Evolutionary conservation across 148 eudicot species (phyloP), one percentile per base, ranked within the genome.

Genomic region (Arbutus unedo): DNA sequence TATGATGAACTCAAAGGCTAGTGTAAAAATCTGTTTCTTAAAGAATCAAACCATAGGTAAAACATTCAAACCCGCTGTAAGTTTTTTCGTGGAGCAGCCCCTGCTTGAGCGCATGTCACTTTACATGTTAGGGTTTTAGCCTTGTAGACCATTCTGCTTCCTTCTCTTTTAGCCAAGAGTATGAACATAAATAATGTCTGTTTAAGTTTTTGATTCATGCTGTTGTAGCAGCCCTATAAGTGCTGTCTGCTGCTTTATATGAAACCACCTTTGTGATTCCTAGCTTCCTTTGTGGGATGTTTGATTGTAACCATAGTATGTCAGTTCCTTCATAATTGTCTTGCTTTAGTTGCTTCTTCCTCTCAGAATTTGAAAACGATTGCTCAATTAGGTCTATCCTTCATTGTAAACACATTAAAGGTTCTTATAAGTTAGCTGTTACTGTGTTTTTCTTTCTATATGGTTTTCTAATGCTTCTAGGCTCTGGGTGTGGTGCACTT

Each of bases 401-500:
- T 77, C 48, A 8, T 77, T 55, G 21, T 25, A 76, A 76, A 5
- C 45, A 31, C 6, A 76, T 23, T 75, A 49, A 47, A 14, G 41
- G 78, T n/a, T 72, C 76, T 51, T 74, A 49, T 38, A 76, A 25
- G 59, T 14, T 51, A 1, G 47, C 47, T 3, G 9, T 64, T 55
- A 19, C 19, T 54, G 64, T 23, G 2, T 21, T 77, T 38, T 43
- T 43, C 8, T 7, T 55, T 41, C 57, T 53, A 4, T 76, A 15
- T 15, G 15, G 25, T 38, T 16, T 31, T 77, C 49, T 55, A 77
- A 77, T 55, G n/a, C 55, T 70, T 43, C 48, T 54, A 15, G 25
- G 18, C 44, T 80, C 21, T 81, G 10, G 44, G 18, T 72, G 78
- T 51, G 78, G 78, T 50, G 57, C 59, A 76, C n/a, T 81, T 76